phyloP scores from a whole-genome alignment of 306 rosid species.

The Gastrolobium bilobum region DNA sequence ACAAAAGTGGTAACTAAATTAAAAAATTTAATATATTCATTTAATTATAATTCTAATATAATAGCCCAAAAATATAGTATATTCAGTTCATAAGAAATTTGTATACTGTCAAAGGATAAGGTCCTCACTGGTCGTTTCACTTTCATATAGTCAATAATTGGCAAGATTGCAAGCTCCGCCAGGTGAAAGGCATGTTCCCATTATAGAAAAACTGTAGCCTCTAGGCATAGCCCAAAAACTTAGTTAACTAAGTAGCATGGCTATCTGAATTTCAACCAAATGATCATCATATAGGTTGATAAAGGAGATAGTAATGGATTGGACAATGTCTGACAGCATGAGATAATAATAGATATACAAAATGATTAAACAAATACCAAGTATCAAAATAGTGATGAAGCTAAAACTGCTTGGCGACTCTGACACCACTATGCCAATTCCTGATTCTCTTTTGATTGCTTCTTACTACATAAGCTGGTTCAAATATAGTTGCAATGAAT shows the following conservation, averaged over 20 bases:
- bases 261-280: not conserved
- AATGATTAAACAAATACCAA: conserved; percentile 5
- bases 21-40: not conserved
- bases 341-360: conserved; percentile 2
- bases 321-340: conserved; percentile 9
- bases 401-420: conserved; percentile 13
- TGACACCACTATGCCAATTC: conserved; percentile 5
- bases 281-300: not conserved
- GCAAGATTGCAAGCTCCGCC: not conserved
- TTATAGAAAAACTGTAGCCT: not conserved
- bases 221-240: conserved; percentile 13
- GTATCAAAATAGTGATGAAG: conserved; percentile 35
- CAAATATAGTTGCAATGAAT: conserved; percentile 2
- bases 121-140: not conserved
- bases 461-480: not conserved
- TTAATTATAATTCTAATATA: not conserved
- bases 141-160: not conserved
- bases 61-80: not conserved
- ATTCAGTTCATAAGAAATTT: not conserved
- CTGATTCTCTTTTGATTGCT: conserved; percentile 16
- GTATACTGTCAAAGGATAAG: not conserved
- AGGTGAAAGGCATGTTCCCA: not conserved
- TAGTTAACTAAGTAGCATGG: not conserved
- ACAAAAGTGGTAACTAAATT: not conserved
- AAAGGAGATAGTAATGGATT: not conserved